These are phyloP conservation scores for Claviceps pusilla DNA, from an alignment of 2,329 filamentous ascomycete species.

Conservation along the genomic window DNA sequence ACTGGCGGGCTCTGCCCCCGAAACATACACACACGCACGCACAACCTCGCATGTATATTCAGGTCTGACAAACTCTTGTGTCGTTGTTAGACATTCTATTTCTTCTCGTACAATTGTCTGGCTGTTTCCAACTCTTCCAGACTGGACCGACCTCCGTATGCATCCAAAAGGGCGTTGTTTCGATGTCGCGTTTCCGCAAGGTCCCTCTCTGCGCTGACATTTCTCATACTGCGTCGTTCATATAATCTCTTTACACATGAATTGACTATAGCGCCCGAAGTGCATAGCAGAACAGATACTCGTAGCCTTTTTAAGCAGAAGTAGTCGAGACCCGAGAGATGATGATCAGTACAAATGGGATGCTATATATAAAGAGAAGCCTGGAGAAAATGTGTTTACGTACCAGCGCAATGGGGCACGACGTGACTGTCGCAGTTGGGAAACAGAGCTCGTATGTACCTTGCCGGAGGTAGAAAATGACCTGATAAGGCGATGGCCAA, in stretches of 20 bases:
- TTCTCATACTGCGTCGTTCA: conserved; percentile 12
- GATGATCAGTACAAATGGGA: not conserved
- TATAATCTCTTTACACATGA: conserved; percentile 16
- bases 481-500: conserved; percentile 6
- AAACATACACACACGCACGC: no score
- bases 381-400: conserved; percentile 4
- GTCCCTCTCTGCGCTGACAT: conserved; percentile 15
- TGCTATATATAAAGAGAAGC: not conserved
- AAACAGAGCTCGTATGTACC: conserved; percentile 19
- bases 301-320: not conserved
- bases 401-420: conserved; percentile 19
- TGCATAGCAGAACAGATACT: conserved; percentile 1
- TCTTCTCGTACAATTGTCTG: conserved; percentile 29
- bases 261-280: conserved; percentile 12
- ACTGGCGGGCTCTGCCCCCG: not conserved
- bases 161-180: conserved; percentile 30
- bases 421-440: conserved; percentile 16
- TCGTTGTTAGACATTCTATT: conserved; percentile 5
- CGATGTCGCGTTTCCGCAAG: conserved; percentile 21
- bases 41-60: not conserved
- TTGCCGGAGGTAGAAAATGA: conserved; percentile 20
- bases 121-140: conserved; percentile 34
- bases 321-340: no score
- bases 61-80: not conserved
- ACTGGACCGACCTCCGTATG: conserved; percentile 35